Percentiles rank a stretch among this genome's conserved stretches.
phyloP scores from a whole-genome alignment of 352 stramenopile species.

The Globisporangium cederbergense region DNA sequence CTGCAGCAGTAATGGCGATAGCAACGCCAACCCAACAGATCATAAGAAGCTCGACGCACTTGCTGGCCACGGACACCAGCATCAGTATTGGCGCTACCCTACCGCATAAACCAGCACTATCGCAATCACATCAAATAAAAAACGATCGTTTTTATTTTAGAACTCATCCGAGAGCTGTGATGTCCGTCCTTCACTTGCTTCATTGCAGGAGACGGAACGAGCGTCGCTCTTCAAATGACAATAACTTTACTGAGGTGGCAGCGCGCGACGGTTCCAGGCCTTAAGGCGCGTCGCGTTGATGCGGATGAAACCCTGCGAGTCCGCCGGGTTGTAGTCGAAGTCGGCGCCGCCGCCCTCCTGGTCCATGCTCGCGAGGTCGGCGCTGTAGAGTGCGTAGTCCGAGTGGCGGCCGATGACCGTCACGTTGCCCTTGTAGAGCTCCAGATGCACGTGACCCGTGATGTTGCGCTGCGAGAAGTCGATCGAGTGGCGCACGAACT shows the following conservation, averaged over 20 bases:
- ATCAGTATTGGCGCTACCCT: no score
- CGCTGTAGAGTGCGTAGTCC: constrained; percentile 95
- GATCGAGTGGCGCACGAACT: constrained; percentile 95
- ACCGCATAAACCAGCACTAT: no score
- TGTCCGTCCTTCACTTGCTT: background rate
- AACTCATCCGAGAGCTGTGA: no score
- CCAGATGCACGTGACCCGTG: constrained; percentile 91
- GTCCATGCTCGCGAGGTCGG: constrained; percentile 98
- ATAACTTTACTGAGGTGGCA: constrained; percentile 43
- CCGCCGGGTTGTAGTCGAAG: constrained; percentile 98
- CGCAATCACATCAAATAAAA: no score
- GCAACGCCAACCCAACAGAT: no score
- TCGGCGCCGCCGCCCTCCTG: constrained; percentile 93
- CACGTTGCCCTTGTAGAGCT: constrained; percentile 98
- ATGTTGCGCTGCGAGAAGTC: constrained; percentile 95
- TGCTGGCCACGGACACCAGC: no score
- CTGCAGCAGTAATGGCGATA: no score
- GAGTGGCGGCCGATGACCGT: constrained; percentile 91
- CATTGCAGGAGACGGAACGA: background rate
- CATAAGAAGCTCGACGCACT: no score
- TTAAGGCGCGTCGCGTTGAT: constrained; percentile 98
- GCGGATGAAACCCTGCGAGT: constrained; percentile 98
- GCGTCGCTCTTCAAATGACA: background rate
- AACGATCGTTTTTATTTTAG: no score
- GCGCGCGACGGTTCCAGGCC: constrained; percentile 76